A percentile compares a stretch with the other conserved stretches of the same genome.
These are phyloP conservation scores for Tolypocladium cylindrosporum DNA, from an alignment of 2,329 filamentous ascomycete genomes.

Conservation along the genomic window DNA sequence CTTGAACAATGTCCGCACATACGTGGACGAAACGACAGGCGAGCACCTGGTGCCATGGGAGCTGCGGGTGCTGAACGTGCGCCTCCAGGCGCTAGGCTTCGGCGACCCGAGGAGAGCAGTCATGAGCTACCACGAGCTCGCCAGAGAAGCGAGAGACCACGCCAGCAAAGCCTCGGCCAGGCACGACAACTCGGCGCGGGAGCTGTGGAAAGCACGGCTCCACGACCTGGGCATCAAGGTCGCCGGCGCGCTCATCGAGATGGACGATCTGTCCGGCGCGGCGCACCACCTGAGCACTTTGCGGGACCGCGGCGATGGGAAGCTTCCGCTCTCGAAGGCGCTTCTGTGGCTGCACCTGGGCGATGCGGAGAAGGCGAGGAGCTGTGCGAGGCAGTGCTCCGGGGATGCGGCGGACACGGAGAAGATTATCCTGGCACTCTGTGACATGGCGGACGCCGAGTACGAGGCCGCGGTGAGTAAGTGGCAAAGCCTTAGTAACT, in stretches of 20 bases:
- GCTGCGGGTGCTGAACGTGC: slow-evolving; percentile 70
- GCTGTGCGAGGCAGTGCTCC: slow-evolving; percentile 30
- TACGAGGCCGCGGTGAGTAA: slow-evolving; percentile 52
- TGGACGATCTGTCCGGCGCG: slow-evolving; percentile 79
- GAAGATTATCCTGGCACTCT: slow-evolving; percentile 53
- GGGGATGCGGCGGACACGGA: slow-evolving; percentile 24
- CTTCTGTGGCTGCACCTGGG: slow-evolving; percentile 73
- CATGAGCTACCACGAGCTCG: slow-evolving; percentile 85
- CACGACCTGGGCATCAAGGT: slow-evolving; percentile 64
- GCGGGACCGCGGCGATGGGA: slow-evolving; percentile 24
- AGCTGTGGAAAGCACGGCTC: slow-evolving; percentile 63
- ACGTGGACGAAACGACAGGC: slow-evolving; percentile 41
- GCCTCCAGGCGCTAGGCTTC: slow-evolving; percentile 78
- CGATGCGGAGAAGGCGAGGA: slow-evolving; percentile 57
- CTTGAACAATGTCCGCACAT: slow-evolving; percentile 44
- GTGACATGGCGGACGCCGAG: slow-evolving; percentile 68
- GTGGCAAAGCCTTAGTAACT: slow-evolving; percentile 45
- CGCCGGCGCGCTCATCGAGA: slow-evolving; percentile 62
- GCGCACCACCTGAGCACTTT: slow-evolving; percentile 60
- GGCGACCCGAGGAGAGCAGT: slow-evolving; percentile 75
- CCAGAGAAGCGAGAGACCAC: slow-evolving; percentile 60
- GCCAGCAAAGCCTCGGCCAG: slow-evolving; percentile 35
- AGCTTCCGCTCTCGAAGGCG: slow-evolving; percentile 40
- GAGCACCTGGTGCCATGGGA: slow-evolving; percentile 76
- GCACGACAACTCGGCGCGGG: slow-evolving; percentile 43